Base-by-base conservation (phyloP, 371 early-diverging fungal species). In the Haplosporangium sp. region DNA sequence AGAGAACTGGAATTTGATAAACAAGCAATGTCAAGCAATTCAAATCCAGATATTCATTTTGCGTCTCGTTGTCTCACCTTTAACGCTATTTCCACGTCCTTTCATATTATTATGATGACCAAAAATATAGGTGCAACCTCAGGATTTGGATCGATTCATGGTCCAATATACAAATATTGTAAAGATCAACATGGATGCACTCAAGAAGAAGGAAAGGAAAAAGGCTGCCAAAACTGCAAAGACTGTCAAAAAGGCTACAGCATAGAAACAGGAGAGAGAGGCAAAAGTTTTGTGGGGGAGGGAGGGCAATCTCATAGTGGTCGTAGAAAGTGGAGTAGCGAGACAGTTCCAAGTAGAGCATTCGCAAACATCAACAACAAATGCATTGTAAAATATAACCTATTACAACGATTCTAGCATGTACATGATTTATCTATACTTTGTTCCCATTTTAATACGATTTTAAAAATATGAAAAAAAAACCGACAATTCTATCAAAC, bases 181-280 rank as follows among this genome's bases (percentile, higher is more conserved):
- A 69, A 79, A 77, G 74, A 70, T 84, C 70, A 86, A 85, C 68
- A 87, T 88, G 87, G 82, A 77, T 52, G 76, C 85, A 37, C 77
- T 87, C 66, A 88, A 88, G 83, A 87, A 86, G 81, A 87, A 87
- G 74, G 87, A 86, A 40, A 69, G 75, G 66, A 86, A 87, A 84
- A 86, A 86, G 82, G 73, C 65, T 5, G 67, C 76, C 68, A 86
- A 85, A 73, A 50, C 82, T 48, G 74, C 74, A 69, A 81, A 81
- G 69, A 60, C 72, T 0, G 74, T 78, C 53, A 81, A 81, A 69
- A 81, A 81, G 69, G 63, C 72, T 0, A 81, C 68, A 0, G 75
- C 81, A 71, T 81, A 66, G 50, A 34, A 5, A 44, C 11, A 44
- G 27, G 27, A 27, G 27, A 1, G 27, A 27, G 27, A n/a, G 48